Evolutionary conservation across 2,329 filamentous ascomycete genomes (phyloP).

Genomic region (Ophiostoma himal-ulmi): DNA sequence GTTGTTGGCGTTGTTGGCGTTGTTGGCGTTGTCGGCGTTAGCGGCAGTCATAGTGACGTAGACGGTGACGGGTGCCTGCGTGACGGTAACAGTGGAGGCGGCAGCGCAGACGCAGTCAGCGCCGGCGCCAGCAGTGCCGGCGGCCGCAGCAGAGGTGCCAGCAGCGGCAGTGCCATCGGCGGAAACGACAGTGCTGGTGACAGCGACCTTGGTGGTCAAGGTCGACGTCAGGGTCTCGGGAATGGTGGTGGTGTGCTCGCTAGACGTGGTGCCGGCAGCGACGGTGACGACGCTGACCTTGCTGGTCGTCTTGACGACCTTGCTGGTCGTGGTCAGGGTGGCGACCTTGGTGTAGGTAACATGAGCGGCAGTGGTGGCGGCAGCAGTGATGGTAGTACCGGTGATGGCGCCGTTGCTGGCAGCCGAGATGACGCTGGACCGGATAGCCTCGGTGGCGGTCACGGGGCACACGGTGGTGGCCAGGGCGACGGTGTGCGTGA

Average conservation of each 20-base stretch:
- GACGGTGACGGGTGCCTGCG: slow-evolving; percentile 21
- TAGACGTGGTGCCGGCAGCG: slow-evolving; percentile 17
- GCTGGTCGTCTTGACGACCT: slow-evolving; percentile 25
- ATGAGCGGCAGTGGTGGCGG: slow-evolving; percentile 27
- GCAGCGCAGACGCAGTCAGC: slow-evolving; percentile 15
- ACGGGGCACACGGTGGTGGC: slow-evolving; percentile 41
- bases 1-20: background rate
- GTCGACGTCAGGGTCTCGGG: slow-evolving; percentile 28
- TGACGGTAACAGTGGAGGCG: slow-evolving; percentile 20
- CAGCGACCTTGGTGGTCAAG: slow-evolving; percentile 25
- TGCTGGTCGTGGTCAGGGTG: slow-evolving; percentile 16
- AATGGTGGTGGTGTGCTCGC: slow-evolving; percentile 27
- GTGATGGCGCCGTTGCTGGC: slow-evolving; percentile 29
- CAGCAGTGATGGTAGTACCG: slow-evolving; percentile 24
- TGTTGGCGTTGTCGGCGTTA: slow-evolving; percentile 10
- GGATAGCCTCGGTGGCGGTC: slow-evolving; percentile 35
- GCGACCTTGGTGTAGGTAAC: slow-evolving; percentile 25
- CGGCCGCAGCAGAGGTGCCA: background rate
- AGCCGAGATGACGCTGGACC: slow-evolving; percentile 32
- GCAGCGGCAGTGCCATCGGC: slow-evolving; percentile 10
- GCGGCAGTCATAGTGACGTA: slow-evolving; percentile 18
- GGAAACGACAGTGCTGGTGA: slow-evolving; percentile 22
- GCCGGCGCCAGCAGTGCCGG: background rate
- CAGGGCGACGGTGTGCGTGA: slow-evolving; percentile 37
- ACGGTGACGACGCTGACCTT: slow-evolving; percentile 16